Evolutionary conservation across 495 filamentous ascomycete species (phyloP).

Genomic region (Aspergillus asperescens): DNA sequence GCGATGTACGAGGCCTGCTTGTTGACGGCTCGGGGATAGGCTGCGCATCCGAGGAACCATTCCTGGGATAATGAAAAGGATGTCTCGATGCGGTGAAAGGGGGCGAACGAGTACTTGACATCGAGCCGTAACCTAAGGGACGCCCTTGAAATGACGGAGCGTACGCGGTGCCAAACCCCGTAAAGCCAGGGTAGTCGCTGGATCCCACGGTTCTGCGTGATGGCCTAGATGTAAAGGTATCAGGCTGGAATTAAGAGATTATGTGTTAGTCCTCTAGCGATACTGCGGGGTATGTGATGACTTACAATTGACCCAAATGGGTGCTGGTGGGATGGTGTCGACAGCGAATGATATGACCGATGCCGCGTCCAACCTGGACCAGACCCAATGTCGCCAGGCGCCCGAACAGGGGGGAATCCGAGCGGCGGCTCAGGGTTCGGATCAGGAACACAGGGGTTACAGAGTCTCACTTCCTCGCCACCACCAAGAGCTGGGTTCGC

Average conservation of each 20-base stretch:
- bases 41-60: neutral
- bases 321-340: constrained; percentile 17
- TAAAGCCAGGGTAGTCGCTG: constrained; percentile 17
- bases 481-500: constrained; percentile 60
- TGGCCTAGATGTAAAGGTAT: constrained; percentile 11
- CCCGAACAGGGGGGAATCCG: constrained; percentile 25
- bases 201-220: constrained; percentile 24
- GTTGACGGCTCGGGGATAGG: constrained; percentile 4
- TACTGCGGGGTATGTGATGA: constrained; percentile 6
- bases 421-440: constrained; percentile 67
- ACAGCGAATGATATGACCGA: constrained; percentile 1
- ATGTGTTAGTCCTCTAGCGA: neutral
- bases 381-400: constrained; percentile 18
- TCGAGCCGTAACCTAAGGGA: constrained; percentile 21
- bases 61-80: constrained; percentile 9
- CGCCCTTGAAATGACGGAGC: constrained; percentile 20
- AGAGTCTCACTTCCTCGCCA: constrained; percentile 82
- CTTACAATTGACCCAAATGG: constrained; percentile 20
- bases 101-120: constrained; percentile 11
- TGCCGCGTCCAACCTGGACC: constrained; percentile 4
- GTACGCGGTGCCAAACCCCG: constrained; percentile 14
- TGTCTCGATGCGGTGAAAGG: constrained; percentile 17
- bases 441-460: constrained; percentile 92
- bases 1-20: constrained; percentile 17
- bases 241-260: constrained; percentile 7